Evolutionary conservation across 768 basidiomycete species (phyloP), one percentile per base, ranked within the genome.

Genomic region (Boletus vinaceobasis): DNA sequence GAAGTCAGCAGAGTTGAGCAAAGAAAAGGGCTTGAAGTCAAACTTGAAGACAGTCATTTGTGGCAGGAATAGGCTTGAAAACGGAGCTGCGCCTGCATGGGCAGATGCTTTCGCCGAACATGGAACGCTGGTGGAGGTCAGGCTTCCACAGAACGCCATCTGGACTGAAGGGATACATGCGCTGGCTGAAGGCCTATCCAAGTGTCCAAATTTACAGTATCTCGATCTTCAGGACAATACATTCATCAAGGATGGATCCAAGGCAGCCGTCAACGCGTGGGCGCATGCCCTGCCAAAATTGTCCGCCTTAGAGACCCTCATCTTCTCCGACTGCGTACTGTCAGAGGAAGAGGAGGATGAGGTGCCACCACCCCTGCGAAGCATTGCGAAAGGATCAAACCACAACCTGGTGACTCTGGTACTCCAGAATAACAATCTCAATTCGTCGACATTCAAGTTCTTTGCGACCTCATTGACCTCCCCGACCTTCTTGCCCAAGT

Each of bases 71-170:
- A 83, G 97, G n/a, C 77, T 98, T 36, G 93, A 98, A 75, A 85
- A 94, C 61, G 94, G 92, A 43, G 88, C 87, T 3, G 91, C 96
- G 8, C 57, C 74, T 0, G 79, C 80, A 7, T 98, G 92, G 89
- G 93, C 91, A 1, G 81, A 85, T 37, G 95, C 96, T 5, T 96
- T 96, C 66, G 84, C 84, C 1, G 89, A 83, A 36, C 93, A 97
- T 65, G 85, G 82, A 7, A 84, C 84, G 7, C 80, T 99, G 32
- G 77, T 77, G 49, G 92, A 97, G 60, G 87, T 98, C 31, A 82
- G 90, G 54, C 87, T 98, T 86, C 90, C 91, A n/a, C 95, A 98
- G 77, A 98, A 99, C 65, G 97, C 96, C 5, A 98, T 99, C 63
- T 80, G 93, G 59, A 91, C 91, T 86, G 87, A 87, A 54, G 97